Evolutionary conservation across 2,329 filamentous ascomycete species (phyloP).

Genomic region (Pseudomassariella vexata): DNA sequence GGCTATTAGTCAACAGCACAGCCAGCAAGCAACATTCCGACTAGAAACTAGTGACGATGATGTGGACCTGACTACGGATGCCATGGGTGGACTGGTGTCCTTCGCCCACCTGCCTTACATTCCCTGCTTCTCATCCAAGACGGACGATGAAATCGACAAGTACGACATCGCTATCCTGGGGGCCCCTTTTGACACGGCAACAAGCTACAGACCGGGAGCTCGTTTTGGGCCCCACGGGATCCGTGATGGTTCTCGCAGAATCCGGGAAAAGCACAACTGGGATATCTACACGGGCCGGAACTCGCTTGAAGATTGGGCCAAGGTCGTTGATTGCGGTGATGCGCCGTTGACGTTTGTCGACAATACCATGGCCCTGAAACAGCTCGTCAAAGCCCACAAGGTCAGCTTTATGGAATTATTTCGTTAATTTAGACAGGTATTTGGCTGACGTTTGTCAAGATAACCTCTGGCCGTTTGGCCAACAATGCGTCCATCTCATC

Average conservation of each 20-base stretch:
- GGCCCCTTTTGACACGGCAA: background rate
- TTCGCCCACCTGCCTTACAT: background rate
- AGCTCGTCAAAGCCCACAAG: background rate
- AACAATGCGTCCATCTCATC: too few relatives aligned
- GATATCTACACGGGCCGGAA: background rate
- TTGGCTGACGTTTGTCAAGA: too few relatives aligned
- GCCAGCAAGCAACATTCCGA: too few relatives aligned
- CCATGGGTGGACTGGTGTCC: background rate
- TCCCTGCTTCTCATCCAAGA: background rate
- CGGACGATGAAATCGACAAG: background rate
- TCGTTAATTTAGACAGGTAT: too few relatives aligned
- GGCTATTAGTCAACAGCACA: too few relatives aligned
- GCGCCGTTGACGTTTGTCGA: background rate
- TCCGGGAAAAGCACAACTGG: background rate
- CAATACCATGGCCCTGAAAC: background rate
- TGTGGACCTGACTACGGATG: too few relatives aligned
- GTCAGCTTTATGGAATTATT: too few relatives aligned
- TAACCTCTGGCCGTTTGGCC: too few relatives aligned
- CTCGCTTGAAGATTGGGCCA: background rate
- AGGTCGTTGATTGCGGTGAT: slow-evolving; percentile 1
- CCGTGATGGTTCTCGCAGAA: background rate
- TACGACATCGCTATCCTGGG: background rate
- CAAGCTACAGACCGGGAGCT: background rate
- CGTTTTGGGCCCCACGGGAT: background rate
- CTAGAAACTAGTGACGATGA: too few relatives aligned